Evolutionary conservation across 768 basidiomycete genomes (phyloP).

Genomic region (Filobasidium floriforme): DNA sequence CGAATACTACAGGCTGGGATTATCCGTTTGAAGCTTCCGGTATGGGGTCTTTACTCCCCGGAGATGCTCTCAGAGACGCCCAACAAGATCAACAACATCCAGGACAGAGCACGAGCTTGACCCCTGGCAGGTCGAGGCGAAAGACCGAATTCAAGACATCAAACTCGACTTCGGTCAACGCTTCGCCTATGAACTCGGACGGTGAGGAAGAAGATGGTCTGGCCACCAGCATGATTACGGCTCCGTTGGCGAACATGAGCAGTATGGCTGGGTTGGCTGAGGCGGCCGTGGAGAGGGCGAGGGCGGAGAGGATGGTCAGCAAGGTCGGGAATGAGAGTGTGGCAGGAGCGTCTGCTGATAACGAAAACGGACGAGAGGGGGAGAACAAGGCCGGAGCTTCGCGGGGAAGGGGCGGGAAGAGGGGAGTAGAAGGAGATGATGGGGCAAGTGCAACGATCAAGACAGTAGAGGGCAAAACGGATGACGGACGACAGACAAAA

Average conservation of each 20-base stretch:
- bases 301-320: slow-evolving; percentile 27
- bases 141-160: slow-evolving; percentile 21
- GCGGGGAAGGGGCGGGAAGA: not conserved
- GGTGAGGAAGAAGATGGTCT: slow-evolving; percentile 65
- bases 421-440: not conserved
- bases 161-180: slow-evolving; percentile 14
- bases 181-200: slow-evolving; percentile 57
- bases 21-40: not conserved
- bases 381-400: not conserved
- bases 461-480: not conserved
- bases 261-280: slow-evolving; percentile 44
- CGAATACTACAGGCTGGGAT: not conserved
- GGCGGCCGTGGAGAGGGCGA: slow-evolving; percentile 42
- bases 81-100: no score
- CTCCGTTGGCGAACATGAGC: slow-evolving; percentile 39
- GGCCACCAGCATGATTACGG: slow-evolving; percentile 48
- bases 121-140: not conserved
- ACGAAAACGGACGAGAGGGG: not conserved
- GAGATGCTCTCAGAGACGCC: no score
- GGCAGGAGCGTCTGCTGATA: not conserved
- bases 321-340: not conserved
- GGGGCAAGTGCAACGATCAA: not conserved
- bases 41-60: no score
- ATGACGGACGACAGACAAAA: slow-evolving; percentile 23
- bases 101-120: not conserved